Conservation (phyloP, 1,139 yeast species). For the Fermentozyma sake region DNA sequence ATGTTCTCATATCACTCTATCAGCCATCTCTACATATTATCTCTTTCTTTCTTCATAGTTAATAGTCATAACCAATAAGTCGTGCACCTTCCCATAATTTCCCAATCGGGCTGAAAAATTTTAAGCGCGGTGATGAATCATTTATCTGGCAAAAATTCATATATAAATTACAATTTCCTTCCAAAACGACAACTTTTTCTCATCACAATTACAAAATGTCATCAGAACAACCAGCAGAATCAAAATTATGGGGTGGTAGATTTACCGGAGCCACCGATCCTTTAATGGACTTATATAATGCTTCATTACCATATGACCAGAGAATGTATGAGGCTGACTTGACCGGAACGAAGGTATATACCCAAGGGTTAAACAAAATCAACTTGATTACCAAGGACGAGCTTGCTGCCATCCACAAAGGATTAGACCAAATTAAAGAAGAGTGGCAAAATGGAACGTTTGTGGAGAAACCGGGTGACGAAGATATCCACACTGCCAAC, state of each 20-base stretch:
- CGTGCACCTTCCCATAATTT: slow-evolving; percentile 2
- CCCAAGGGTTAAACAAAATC: slow-evolving; percentile 76
- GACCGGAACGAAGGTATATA: slow-evolving; percentile 90
- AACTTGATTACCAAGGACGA: slow-evolving; percentile 73
- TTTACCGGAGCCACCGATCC: slow-evolving; percentile 97
- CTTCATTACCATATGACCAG: slow-evolving; percentile 92
- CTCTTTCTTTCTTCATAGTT: neutral
- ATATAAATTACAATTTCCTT: slow-evolving; percentile 2
- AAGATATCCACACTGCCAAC: slow-evolving; percentile 97
- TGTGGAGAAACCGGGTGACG: slow-evolving; percentile 88
- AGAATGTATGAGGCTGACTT: slow-evolving; percentile 92
- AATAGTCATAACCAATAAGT: slow-evolving; percentile 1
- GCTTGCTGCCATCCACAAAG: slow-evolving; percentile 72
- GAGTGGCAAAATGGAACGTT: slow-evolving; percentile 82
- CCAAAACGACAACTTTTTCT: neutral
- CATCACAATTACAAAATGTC: slow-evolving; percentile 8
- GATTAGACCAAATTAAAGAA: slow-evolving; percentile 60
- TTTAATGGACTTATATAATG: slow-evolving; percentile 93
- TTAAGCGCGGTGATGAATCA: slow-evolving; percentile 36
- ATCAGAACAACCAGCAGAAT: slow-evolving; percentile 44
- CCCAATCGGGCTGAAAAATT: slow-evolving; percentile 6
- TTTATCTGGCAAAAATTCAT: slow-evolving; percentile 1
- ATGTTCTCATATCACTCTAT: too few species aligned
- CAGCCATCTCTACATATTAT: neutral
- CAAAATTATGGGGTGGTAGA: slow-evolving; percentile 97